Percentiles rank a stretch among this genome's conserved stretches.
Evolutionary conservation across 225 moss, liverwort and hornwort genomes (phyloP).

Genomic region (Bryum argenteum): DNA sequence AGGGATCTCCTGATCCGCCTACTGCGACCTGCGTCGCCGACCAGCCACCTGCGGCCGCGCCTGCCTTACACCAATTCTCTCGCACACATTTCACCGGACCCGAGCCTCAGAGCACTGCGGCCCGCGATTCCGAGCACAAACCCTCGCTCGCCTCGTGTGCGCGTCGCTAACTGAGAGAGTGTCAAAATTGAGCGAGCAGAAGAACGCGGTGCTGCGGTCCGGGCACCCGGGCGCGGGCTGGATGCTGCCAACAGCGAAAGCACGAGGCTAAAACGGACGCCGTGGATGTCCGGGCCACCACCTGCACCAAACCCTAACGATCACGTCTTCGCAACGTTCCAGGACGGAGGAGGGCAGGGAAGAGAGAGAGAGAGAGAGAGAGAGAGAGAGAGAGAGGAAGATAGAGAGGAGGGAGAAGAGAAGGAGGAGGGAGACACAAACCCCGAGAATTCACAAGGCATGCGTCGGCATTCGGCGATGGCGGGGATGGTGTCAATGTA

Average conservation of each 20-base stretch:
- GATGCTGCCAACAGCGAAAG: conserved; percentile 7
- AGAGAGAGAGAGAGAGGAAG: conserved; percentile 26
- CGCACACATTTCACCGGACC: conserved; percentile 38
- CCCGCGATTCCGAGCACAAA: conserved; percentile 23
- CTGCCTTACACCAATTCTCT: conserved; percentile 32
- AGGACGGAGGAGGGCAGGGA: conserved; percentile 1
- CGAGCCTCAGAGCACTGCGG: conserved; percentile 26
- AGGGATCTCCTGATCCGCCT: conserved; percentile 78
- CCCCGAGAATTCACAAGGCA: conserved; percentile 39
- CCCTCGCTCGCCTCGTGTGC: conserved; percentile 29
- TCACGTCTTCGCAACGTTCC: conserved; percentile 44
- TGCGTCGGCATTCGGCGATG: conserved; percentile 50
- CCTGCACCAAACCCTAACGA: conserved; percentile 44
- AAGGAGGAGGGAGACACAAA: conserved; percentile 11
- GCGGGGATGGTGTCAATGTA: conserved; percentile 35
- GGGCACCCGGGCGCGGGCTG: conserved; percentile 11
- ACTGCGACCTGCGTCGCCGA: conserved; percentile 21
- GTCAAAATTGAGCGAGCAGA: conserved; percentile 33
- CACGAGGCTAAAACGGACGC: conserved; percentile 16
- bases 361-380: conserved; percentile 17
- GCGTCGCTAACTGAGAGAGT: not conserved
- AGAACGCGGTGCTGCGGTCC: conserved; percentile 25
- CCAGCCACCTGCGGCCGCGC: conserved; percentile 33
- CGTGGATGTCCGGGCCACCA: conserved; percentile 26
- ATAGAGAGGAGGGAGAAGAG: conserved; percentile 42